A percentile compares a stretch with the other conserved stretches of the same genome.
phyloP scores from a whole-genome alignment of 2,329 filamentous ascomycete species.

The Pseudogymnoascus sp. region DNA sequence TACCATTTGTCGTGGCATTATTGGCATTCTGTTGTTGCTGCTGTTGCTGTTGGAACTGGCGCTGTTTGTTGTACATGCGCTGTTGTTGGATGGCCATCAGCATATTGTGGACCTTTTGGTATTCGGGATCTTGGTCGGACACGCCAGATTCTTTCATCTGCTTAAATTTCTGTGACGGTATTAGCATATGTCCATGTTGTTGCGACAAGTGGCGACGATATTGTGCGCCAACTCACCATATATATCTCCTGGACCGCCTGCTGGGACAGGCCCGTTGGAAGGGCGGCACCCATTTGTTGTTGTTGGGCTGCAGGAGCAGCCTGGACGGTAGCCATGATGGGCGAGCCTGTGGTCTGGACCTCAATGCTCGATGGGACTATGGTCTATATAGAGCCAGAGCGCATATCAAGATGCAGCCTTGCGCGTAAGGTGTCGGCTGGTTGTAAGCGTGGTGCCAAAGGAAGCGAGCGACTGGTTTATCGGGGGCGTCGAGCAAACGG shows the following conservation, averaged over 20 bases:
- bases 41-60: conserved; percentile 50
- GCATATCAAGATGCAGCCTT: conserved; percentile 30
- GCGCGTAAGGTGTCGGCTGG: conserved; percentile 26
- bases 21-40: conserved; percentile 48
- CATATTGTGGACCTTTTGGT: conserved; percentile 72
- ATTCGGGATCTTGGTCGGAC: conserved; percentile 76
- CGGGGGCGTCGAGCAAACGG: conserved; percentile 15
- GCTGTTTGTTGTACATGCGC: conserved; percentile 28
- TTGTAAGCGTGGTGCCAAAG: conserved; percentile 11
- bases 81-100: conserved; percentile 65
- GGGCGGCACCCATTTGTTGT: conserved; percentile 48
- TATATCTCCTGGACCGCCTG: conserved; percentile 72
- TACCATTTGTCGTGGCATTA: conserved; percentile 49
- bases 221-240: conserved; percentile 43
- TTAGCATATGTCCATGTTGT: conserved; percentile 24
- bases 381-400: conserved; percentile 19
- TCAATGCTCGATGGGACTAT: conserved; percentile 13
- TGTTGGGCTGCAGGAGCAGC: conserved; percentile 57
- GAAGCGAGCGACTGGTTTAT: conserved; percentile 17
- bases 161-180: conserved; percentile 63
- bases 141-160: conserved; percentile 84
- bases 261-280: conserved; percentile 61
- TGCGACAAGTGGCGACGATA: conserved; percentile 12
- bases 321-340: conserved; percentile 75
- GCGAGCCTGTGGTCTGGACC: conserved; percentile 12